Evolutionary conservation across 192 early-diverging fungal genomes (phyloP).

Genomic region (Paraglomus occultum): DNA sequence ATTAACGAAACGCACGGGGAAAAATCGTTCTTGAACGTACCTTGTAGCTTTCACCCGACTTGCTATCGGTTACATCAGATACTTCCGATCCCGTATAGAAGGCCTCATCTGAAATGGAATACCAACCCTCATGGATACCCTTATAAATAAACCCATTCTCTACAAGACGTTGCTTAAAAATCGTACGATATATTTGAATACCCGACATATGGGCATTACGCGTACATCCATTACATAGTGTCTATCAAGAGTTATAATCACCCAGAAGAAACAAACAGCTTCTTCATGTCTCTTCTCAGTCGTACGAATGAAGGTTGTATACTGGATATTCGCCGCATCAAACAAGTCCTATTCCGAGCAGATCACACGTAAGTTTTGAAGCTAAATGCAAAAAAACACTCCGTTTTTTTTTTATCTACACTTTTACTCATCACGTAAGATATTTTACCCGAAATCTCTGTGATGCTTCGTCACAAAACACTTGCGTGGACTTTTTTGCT

Average conservation of each 20-base stretch:
- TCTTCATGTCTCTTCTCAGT: conserved; percentile 71
- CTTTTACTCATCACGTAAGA: not conserved
- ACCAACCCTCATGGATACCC: conserved; percentile 91
- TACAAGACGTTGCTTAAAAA: conserved; percentile 51
- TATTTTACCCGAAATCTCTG: conserved; percentile 57
- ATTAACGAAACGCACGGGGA: not conserved
- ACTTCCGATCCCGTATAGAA: conserved; percentile 80
- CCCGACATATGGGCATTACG: not conserved
- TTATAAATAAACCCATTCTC: conserved; percentile 84
- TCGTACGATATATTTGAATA: not conserved
- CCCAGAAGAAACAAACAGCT: conserved; percentile 79
- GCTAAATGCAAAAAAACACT: too few relatives aligned
- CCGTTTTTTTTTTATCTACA: too few relatives aligned
- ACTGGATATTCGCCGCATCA: conserved; percentile 66
- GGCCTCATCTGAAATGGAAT: conserved; percentile 93
- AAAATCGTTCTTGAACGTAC: conserved; percentile 28
- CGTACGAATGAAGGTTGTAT: conserved; percentile 86
- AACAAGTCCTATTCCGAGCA: conserved; percentile 52
- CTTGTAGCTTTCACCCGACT: conserved; percentile 49
- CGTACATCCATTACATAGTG: not conserved
- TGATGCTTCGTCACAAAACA: conserved; percentile 79
- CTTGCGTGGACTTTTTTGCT: conserved; percentile 54
- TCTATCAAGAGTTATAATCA: conserved; percentile 24
- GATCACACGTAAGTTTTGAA: too few relatives aligned
- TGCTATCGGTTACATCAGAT: conserved; percentile 55